A percentile compares a stretch with the other conserved stretches of the same genome.
Evolutionary conservation across 805 yeast species (phyloP).

Genomic region (Kodamaea sagamina): DNA sequence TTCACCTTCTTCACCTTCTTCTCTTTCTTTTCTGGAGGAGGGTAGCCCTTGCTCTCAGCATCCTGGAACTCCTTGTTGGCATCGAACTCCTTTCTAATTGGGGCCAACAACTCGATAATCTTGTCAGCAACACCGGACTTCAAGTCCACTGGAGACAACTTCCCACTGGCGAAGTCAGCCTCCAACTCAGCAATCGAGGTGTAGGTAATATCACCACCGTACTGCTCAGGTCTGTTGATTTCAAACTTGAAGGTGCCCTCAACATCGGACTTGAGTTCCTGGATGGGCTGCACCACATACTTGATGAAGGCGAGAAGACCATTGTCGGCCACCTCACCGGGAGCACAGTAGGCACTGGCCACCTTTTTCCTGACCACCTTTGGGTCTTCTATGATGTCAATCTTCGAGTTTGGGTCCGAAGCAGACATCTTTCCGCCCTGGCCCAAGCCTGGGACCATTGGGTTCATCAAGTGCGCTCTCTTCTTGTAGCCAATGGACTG

Average conservation of each 20-base stretch:
- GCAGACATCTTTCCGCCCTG: constrained; percentile 99
- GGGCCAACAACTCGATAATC: constrained; percentile 77
- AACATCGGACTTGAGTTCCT: constrained; percentile 66
- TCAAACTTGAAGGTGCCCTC: constrained; percentile 60
- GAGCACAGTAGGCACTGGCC: constrained; percentile 90
- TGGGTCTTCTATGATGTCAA: constrained; percentile 89
- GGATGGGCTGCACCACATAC: constrained; percentile 81
- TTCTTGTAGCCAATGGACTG: constrained; percentile 88
- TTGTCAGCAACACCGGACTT: constrained; percentile 89
- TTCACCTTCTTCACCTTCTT: constrained; percentile 76
- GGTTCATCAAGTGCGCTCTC: constrained; percentile 98
- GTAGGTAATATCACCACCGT: constrained; percentile 90
- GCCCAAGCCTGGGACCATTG: constrained; percentile 96
- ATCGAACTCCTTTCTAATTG: constrained; percentile 72
- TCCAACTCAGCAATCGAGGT: constrained; percentile 66
- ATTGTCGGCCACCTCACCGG: constrained; percentile 86
- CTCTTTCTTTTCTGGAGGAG: constrained; percentile 63
- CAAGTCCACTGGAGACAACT: constrained; percentile 89
- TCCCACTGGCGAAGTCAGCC: constrained; percentile 68
- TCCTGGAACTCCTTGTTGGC: constrained; percentile 70
- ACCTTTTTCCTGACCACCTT: constrained; percentile 87
- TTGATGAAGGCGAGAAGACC: constrained; percentile 87
- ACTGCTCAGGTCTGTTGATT: constrained; percentile 92
- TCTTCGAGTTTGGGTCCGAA: constrained; percentile 96
- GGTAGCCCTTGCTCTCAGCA: constrained; percentile 79